Evolutionary conservation across 1,139 yeast genomes (phyloP).

Genomic region (Eremothecium coryli): DNA sequence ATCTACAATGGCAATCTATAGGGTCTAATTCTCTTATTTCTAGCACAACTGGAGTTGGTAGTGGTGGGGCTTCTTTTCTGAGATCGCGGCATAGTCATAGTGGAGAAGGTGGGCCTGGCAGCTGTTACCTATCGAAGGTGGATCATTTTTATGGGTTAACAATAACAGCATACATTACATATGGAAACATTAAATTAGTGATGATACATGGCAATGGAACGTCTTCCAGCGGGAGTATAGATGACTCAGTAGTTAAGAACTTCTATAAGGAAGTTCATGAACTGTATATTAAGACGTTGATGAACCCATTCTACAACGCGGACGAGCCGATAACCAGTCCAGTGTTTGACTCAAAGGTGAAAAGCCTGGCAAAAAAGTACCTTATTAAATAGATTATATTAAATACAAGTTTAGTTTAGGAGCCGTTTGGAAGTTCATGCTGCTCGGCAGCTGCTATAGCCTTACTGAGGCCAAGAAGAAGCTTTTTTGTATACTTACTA

Average conservation of each 20-base stretch:
- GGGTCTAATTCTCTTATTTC: constrained; percentile 1
- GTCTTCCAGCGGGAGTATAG: constrained; percentile 25
- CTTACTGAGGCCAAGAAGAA: constrained; percentile 15
- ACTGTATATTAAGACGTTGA: constrained; percentile 69
- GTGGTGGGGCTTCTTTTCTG: constrained; percentile 15
- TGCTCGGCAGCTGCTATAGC: constrained; percentile 5
- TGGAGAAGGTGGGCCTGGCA: constrained; percentile 13
- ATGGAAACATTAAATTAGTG: constrained; percentile 76
- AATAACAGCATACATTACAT: constrained; percentile 77
- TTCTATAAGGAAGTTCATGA: constrained; percentile 83
- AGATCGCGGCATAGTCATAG: constrained; percentile 20
- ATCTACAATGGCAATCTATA: constrained; percentile 60
- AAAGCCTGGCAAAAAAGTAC: constrained; percentile 67
- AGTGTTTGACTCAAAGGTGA: constrained; percentile 68
- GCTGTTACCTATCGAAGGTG: constrained; percentile 59
- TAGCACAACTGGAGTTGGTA: background rate
- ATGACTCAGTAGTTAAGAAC: constrained; percentile 71
- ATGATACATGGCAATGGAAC: constrained; percentile 55
- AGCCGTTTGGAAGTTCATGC: background rate
- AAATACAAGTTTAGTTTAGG: too few species aligned
- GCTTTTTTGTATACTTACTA: constrained; percentile 8
- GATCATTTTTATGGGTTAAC: constrained; percentile 79
- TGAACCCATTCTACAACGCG: constrained; percentile 79
- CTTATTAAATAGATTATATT: constrained; percentile 32
- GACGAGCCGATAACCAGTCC: constrained; percentile 69